These are phyloP conservation scores for Leccinum rimulosum DNA, from an alignment of 768 basidiomycete species.

Conservation along the genomic window DNA sequence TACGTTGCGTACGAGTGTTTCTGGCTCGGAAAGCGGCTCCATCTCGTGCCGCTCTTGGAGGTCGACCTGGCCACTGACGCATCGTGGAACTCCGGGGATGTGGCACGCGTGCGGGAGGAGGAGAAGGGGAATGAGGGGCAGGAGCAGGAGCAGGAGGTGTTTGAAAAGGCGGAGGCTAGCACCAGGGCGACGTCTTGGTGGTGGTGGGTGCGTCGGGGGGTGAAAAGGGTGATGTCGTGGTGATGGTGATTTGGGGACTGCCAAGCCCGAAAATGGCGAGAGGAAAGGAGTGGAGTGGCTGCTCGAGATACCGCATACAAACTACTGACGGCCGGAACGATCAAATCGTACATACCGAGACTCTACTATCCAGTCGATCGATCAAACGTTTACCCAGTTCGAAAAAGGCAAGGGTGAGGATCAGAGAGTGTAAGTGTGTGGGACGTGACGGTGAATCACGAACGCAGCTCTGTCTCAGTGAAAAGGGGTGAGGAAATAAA, in stretches of 20 bases:
- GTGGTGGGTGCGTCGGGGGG: not conserved
- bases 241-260: not conserved
- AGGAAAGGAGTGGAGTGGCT: too few species aligned
- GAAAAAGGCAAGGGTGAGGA: not conserved
- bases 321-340: not conserved
- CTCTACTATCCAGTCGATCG: not conserved
- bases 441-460: not conserved
- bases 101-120: constrained; percentile 32
- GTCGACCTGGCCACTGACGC: constrained; percentile 56
- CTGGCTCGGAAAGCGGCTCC: constrained; percentile 25
- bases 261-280: too few species aligned
- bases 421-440: not conserved
- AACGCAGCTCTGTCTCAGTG: not conserved
- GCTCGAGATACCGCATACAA: not conserved
- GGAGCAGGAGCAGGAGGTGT: not conserved
- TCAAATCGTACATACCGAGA: not conserved
- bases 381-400: not conserved
- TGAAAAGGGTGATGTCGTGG: not conserved
- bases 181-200: not conserved
- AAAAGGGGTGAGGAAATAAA: not conserved
- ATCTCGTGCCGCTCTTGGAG: constrained; percentile 42
- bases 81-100: constrained; percentile 49
- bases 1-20: constrained; percentile 42
- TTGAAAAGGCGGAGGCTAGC: not conserved
- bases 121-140: constrained; percentile 15